Evolutionary conservation across 1,284 basidiomycete genomes (phyloP).

Genomic region (Heterobasidion parviporum): DNA sequence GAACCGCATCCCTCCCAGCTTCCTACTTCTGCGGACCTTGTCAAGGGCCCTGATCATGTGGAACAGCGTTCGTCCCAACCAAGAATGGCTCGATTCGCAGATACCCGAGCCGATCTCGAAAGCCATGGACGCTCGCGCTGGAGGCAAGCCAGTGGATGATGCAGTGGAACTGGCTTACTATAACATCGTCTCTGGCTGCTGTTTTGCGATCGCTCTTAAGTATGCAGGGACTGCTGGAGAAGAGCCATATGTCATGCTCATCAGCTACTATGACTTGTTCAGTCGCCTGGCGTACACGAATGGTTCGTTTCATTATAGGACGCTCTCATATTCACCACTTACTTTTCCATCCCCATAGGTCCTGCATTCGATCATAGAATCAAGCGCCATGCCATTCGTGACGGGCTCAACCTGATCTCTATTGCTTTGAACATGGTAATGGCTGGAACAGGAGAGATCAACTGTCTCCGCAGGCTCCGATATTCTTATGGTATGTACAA

Average conservation of each 20-base stretch:
- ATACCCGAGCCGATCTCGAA: conserved; percentile 65
- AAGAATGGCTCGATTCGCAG: conserved; percentile 73
- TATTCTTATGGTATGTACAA: conserved; percentile 89
- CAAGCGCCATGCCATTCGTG: conserved; percentile 79
- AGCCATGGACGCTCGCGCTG: conserved; percentile 44
- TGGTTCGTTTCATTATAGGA: conserved; percentile 31
- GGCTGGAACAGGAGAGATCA: conserved; percentile 94
- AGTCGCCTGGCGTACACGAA: conserved; percentile 57
- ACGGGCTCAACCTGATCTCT: conserved; percentile 83
- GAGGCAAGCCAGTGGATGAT: conserved; percentile 56
- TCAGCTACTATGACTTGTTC: conserved; percentile 76
- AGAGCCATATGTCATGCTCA: conserved; percentile 77
- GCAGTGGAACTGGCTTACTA: conserved; percentile 81
- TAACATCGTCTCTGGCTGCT: conserved; percentile 84
- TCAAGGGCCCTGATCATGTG: conserved; percentile 84
- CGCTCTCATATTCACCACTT: neutral
- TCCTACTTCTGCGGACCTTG: conserved; percentile 77
- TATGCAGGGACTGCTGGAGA: conserved; percentile 89
- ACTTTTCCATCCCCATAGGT: conserved; percentile 30
- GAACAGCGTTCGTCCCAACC: conserved; percentile 66
- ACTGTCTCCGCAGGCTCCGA: conserved; percentile 81
- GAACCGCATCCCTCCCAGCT: conserved; percentile 82
- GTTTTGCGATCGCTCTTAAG: conserved; percentile 88
- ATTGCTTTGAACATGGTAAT: conserved; percentile 86
- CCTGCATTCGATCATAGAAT: conserved; percentile 79